Evolutionary conservation across 306 rosid genomes (phyloP), one percentile per base, ranked within the genome.

Genomic region (Dryas octopetala): DNA sequence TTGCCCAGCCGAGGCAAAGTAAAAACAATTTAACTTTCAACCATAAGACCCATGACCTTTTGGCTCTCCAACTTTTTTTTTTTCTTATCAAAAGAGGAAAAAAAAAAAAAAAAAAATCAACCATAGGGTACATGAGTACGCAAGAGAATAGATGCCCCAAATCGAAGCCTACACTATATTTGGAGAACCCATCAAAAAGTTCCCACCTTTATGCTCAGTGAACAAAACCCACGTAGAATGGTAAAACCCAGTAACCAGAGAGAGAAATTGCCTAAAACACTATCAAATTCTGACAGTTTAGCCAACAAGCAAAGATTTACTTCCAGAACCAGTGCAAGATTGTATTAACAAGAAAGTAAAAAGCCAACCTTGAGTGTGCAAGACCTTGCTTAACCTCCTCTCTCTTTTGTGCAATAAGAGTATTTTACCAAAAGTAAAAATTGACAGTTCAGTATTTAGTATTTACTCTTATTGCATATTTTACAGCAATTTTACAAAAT

Each of bases 221-320:
- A 68, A 55, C 12, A 74, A 62, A 50, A 40, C 68, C 52, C 51
- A 66, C 28, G 12, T 44, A 62, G 28, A 53, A 67, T 10, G 9
- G 74, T 16, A 69, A 75, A 82, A 80, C 66, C 74, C 68, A 23
- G 48, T 77, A 62, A 63, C 70, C 69, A 62, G 72, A 16, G 9
- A 15, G 63, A 14, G 47, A 32, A n/a, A 65, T 14, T 68, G 63
- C 59, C 58, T 40, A 76, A 66, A 32, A 32, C 38, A 70, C 74
- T 68, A 67, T 77, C 66, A 80, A 70, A 76, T 69, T 75, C 73
- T 74, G 97, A 87, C 93, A 72, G 81, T 70, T 81, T 77, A 88
- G 78, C 89, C 79, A 77, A 80, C 83, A 80, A 80, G 40, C 83
- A 79, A 57, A 71, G 49, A 66, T 55, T 55, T 75, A 77, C 76